These are phyloP conservation scores for Marchantia paleacea DNA, from an alignment of 225 moss, liverwort and hornwort genomes.

Conservation along the genomic window DNA sequence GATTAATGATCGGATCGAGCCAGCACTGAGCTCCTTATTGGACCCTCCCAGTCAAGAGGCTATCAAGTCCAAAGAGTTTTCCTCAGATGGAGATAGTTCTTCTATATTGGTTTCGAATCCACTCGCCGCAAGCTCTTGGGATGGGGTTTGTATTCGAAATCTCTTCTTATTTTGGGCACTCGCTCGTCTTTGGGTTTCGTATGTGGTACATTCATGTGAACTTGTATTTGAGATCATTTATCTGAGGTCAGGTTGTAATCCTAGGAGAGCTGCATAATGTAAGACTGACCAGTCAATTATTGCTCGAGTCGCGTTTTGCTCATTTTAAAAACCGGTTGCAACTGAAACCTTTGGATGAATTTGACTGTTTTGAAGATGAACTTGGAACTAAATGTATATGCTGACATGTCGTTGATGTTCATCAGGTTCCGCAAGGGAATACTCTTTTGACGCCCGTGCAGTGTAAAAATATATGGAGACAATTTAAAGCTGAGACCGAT, in stretches of 20 bases:
- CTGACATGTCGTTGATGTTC: not conserved
- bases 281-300: no score
- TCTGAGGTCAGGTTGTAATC: not conserved
- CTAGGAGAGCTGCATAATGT: not conserved
- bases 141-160: slow-evolving; percentile 39
- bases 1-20: slow-evolving; percentile 51
- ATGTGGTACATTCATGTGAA: not conserved
- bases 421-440: slow-evolving; percentile 43
- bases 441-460: slow-evolving; percentile 82
- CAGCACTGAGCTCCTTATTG: slow-evolving; percentile 57
- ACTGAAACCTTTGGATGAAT: no score
- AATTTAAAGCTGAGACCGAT: slow-evolving; percentile 91
- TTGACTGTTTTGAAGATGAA: no score
- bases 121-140: slow-evolving; percentile 79
- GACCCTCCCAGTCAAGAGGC: slow-evolving; percentile 46
- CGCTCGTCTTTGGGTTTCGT: not conserved
- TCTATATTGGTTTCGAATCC: slow-evolving; percentile 45
- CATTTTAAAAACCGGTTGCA: no score
- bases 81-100: slow-evolving; percentile 42
- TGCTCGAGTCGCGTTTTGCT: no score
- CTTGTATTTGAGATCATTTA: not conserved
- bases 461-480: slow-evolving; percentile 88
- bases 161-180: not conserved
- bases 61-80: slow-evolving; percentile 30
- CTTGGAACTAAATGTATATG: not conserved